A percentile compares a stretch with the other conserved stretches of the same genome.
phyloP scores from a whole-genome alignment of 2,329 filamentous ascomycete genomes.

The Diaporthe aspalathi region DNA sequence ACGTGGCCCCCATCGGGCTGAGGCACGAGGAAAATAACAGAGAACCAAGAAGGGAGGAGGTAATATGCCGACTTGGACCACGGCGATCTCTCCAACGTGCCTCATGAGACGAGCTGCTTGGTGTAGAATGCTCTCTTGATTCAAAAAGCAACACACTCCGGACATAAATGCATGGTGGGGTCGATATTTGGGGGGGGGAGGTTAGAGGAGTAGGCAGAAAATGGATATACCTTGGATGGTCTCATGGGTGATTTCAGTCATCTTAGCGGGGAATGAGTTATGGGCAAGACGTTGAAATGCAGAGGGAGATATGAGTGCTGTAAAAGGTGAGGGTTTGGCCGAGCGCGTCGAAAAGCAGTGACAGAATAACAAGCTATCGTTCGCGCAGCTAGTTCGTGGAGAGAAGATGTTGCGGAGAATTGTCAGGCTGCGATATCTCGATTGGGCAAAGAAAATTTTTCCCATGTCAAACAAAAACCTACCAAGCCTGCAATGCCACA shows the following conservation, averaged over 20 bases:
- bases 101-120: not conserved
- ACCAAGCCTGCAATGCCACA: not conserved
- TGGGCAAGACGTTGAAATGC: not conserved
- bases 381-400: slow-evolving; percentile 18
- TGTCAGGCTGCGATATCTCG: slow-evolving; percentile 19
- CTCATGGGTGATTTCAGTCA: slow-evolving; percentile 67
- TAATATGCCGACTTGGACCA: not conserved
- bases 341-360: not conserved
- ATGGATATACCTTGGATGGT: slow-evolving; percentile 66
- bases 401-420: slow-evolving; percentile 33
- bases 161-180: slow-evolving; percentile 26
- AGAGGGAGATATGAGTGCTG: not conserved
- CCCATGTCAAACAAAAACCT: slow-evolving; percentile 30
- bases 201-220: slow-evolving; percentile 45
- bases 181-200: slow-evolving; percentile 41
- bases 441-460: slow-evolving; percentile 34
- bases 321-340: not conserved
- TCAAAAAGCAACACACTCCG: slow-evolving; percentile 9
- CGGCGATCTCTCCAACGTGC: not conserved
- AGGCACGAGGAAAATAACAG: not conserved
- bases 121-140: not conserved
- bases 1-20: not conserved
- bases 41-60: not conserved
- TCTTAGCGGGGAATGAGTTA: slow-evolving; percentile 42
- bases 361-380: slow-evolving; percentile 6